phyloP scores from a whole-genome alignment of 345 rosid species.

The Draba incana region DNA sequence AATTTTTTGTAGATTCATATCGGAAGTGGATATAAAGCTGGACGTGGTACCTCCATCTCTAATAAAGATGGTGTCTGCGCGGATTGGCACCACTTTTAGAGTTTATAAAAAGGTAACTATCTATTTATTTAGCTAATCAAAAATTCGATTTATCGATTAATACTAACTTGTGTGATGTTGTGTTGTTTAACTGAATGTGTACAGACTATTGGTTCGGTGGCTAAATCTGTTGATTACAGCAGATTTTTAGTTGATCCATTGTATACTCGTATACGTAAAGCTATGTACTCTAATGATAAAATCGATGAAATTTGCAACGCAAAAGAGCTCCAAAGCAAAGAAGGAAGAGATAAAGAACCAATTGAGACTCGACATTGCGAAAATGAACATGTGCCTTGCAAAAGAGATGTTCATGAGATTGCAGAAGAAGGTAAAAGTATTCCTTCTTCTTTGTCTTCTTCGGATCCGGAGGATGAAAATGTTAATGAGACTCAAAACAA shows the following conservation, averaged over 20 bases:
- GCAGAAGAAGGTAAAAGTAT: slow-evolving; percentile 38
- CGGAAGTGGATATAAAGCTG: slow-evolving; percentile 78
- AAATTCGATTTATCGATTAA: not conserved
- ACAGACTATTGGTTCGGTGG: slow-evolving; percentile 71
- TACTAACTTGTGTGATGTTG: slow-evolving; percentile 10
- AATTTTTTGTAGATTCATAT: slow-evolving; percentile 63
- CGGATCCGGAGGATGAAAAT: slow-evolving; percentile 10
- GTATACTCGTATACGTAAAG: slow-evolving; percentile 58
- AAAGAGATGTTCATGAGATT: slow-evolving; percentile 54
- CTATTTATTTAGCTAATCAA: slow-evolving; percentile 8
- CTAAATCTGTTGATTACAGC: slow-evolving; percentile 51
- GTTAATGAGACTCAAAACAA: slow-evolving; percentile 32
- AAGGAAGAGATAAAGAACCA: slow-evolving; percentile 31
- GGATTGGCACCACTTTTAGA: slow-evolving; percentile 80
- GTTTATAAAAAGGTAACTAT: slow-evolving; percentile 78
- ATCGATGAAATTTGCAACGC: slow-evolving; percentile 34
- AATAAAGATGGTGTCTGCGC: slow-evolving; percentile 83
- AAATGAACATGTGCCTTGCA: slow-evolving; percentile 25
- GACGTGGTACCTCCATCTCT: slow-evolving; percentile 86
- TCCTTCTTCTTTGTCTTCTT: not conserved
- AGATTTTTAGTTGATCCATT: slow-evolving; percentile 68
- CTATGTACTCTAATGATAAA: slow-evolving; percentile 48
- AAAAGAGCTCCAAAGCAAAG: slow-evolving; percentile 35
- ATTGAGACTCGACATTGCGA: slow-evolving; percentile 18
- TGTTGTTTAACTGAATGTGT: slow-evolving; percentile 15